Evolutionary conservation across 371 early-diverging fungal genomes (phyloP).

Genomic region (Mucor saturninus): DNA sequence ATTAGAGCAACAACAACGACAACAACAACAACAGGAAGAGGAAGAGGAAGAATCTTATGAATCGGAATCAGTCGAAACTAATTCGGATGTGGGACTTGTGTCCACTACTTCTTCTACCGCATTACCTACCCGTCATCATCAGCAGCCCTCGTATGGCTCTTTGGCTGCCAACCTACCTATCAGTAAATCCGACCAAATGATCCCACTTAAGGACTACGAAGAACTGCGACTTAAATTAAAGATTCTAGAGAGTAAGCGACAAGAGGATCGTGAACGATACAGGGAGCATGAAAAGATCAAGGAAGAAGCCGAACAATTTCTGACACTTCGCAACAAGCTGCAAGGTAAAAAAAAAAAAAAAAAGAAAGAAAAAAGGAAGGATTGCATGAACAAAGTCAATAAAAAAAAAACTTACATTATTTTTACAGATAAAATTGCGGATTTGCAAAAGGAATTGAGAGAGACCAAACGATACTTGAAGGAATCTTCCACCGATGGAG

Average conservation of each 20-base stretch:
- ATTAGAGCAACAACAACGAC: conserved; percentile 2
- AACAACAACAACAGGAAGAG: conserved; percentile 20
- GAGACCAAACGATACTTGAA: conserved; percentile 65
- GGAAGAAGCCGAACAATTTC: conserved; percentile 76
- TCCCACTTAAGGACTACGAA: conserved; percentile 76
- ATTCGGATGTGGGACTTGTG: conserved; percentile 5
- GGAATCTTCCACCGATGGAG: conserved; percentile 64
- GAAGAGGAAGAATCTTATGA: conserved; percentile 17
- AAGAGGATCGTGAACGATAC: conserved; percentile 79
- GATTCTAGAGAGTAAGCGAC: conserved; percentile 80
- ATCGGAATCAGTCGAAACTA: conserved; percentile 4
- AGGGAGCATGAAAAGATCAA: conserved; percentile 76
- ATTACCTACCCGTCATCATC: conserved; percentile 13
- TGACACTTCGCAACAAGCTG: conserved; percentile 70
- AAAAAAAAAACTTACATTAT: background rate
- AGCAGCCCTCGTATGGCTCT: conserved; percentile 35
- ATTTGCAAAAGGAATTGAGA: conserved; percentile 76
- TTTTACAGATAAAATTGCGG: conserved; percentile 59
- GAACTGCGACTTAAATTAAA: conserved; percentile 81
- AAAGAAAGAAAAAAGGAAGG: too few relatives aligned
- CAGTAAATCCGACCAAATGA: conserved; percentile 50
- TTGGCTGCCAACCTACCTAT: conserved; percentile 39
- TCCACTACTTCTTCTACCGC: conserved; percentile 21
- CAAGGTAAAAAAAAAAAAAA: conserved; percentile 36
- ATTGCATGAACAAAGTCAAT: too few relatives aligned